These are phyloP conservation scores for Sicyos baderoa DNA, from an alignment of 306 rosid genomes.

Conservation along the genomic window DNA sequence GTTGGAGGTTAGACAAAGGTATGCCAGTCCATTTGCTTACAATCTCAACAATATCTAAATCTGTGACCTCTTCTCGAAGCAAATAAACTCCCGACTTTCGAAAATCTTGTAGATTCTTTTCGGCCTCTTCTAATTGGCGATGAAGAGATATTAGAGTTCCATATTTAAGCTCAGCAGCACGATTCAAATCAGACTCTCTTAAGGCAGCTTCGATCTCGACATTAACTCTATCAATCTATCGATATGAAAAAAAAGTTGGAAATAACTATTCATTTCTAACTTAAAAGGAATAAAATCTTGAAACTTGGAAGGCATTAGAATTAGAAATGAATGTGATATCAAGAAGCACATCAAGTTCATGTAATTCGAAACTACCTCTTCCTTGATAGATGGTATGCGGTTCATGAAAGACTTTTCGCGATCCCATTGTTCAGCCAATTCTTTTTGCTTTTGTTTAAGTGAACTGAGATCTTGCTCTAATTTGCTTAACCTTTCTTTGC, in stretches of 20 bases:
- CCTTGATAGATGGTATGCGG: slow-evolving; percentile 76
- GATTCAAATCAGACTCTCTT: slow-evolving; percentile 79
- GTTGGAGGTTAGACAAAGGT: slow-evolving; percentile 78
- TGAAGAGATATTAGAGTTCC: slow-evolving; percentile 74
- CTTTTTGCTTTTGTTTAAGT: slow-evolving; percentile 80
- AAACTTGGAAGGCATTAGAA: too few relatives aligned
- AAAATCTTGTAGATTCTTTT: slow-evolving; percentile 57
- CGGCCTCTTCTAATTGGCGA: slow-evolving; percentile 75
- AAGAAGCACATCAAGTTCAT: not conserved
- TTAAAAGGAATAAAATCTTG: not conserved
- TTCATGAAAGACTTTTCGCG: slow-evolving; percentile 72
- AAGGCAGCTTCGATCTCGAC: slow-evolving; percentile 95
- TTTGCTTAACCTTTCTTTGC: slow-evolving; percentile 78
- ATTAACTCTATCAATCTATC: slow-evolving; percentile 92
- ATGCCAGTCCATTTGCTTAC: slow-evolving; percentile 94
- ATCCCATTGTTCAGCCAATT: slow-evolving; percentile 72
- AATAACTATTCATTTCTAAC: not conserved
- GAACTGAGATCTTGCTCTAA: slow-evolving; percentile 62
- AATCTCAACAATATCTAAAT: slow-evolving; percentile 82
- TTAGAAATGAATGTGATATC: not conserved
- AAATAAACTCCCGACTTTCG: slow-evolving; percentile 58
- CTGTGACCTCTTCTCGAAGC: slow-evolving; percentile 85
- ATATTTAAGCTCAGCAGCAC: slow-evolving; percentile 96
- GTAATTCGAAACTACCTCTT: slow-evolving; percentile 49
- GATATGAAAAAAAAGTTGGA: slow-evolving; percentile 13